Evolutionary conservation across 192 early-diverging fungal species (phyloP).

Genomic region (Coemansia sp.): DNA sequence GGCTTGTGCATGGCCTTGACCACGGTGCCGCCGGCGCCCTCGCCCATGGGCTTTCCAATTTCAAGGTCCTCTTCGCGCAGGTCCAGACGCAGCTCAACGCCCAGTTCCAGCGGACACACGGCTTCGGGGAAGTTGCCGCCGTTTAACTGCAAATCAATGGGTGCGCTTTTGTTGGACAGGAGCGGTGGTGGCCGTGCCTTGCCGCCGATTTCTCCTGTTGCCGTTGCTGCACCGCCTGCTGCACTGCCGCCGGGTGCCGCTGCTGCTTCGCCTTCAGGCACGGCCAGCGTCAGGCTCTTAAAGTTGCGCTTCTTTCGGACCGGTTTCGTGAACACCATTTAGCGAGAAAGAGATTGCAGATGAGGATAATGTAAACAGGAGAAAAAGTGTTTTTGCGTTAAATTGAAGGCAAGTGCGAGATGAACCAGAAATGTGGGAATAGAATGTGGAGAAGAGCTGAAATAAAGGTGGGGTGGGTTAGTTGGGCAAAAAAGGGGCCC

Average conservation of each 20-base stretch:
- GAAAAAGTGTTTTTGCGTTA: too few relatives aligned
- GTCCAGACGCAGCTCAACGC: conserved; percentile 70
- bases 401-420: too few relatives aligned
- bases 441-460: too few relatives aligned
- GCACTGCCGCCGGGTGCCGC: conserved; percentile 11
- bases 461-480: too few relatives aligned
- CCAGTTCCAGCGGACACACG: conserved; percentile 58
- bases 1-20: conserved; percentile 80
- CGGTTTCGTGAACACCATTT: conserved; percentile 44
- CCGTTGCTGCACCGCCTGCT: conserved; percentile 12
- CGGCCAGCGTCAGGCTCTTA: conserved; percentile 46
- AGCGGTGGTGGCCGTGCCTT: conserved; percentile 5
- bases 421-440: too few relatives aligned
- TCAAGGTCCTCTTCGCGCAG: conserved; percentile 79
- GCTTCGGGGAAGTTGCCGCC: conserved; percentile 21
- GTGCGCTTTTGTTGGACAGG: conserved; percentile 17
- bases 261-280: conserved; percentile 17
- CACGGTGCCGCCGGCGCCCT: conserved; percentile 92
- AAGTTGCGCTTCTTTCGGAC: conserved; percentile 56
- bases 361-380: too few relatives aligned
- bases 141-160: conserved; percentile 4
- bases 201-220: not conserved
- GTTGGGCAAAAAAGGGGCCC: not conserved
- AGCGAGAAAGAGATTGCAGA: conserved; percentile 3
- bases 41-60: conserved; percentile 76